These are phyloP conservation scores for Sordariomycetes sp. DNA, from an alignment of 2,329 filamentous ascomycete species.

Conservation along the genomic window DNA sequence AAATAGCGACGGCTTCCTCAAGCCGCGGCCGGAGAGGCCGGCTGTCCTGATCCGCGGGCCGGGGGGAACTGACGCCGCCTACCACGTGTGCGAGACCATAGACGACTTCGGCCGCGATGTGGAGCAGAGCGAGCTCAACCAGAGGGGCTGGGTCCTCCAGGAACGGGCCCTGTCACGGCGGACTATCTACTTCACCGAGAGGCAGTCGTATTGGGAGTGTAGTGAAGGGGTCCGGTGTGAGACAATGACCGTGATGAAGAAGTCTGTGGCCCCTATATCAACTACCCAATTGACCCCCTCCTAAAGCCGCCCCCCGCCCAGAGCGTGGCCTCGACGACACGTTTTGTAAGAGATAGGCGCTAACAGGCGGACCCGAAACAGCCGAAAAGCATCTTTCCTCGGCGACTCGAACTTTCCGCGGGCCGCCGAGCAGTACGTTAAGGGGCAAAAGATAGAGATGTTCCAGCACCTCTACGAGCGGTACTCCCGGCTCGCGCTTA, in stretches of 20 bases:
- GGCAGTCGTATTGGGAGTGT: conserved; percentile 27
- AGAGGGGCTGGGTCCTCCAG: conserved; percentile 27
- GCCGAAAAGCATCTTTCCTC: conserved; percentile 11
- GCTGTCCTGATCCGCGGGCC: conserved; percentile 1
- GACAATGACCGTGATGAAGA: conserved; percentile 18
- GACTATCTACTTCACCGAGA: conserved; percentile 22
- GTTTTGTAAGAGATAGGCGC: too few relatives aligned
- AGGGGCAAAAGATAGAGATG: conserved; percentile 12
- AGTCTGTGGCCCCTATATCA: conserved; percentile 14
- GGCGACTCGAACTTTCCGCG: conserved; percentile 17
- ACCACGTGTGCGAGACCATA: conserved; percentile 17
- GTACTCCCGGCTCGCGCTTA: conserved; percentile 18
- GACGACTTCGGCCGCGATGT: conserved; percentile 24
- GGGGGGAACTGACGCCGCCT: background rate
- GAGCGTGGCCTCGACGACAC: too few relatives aligned
- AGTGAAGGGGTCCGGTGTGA: conserved; percentile 22
- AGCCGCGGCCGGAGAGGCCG: background rate
- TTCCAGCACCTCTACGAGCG: conserved; percentile 14
- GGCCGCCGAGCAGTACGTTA: conserved; percentile 2
- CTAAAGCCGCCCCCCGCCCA: too few relatives aligned
- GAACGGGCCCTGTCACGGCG: conserved; percentile 24
- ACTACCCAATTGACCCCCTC: too few relatives aligned
- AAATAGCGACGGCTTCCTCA: conserved; percentile 10
- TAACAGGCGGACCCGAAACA: too few relatives aligned
- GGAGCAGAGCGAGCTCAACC: conserved; percentile 16